A percentile compares a stretch with the other conserved stretches of the same genome.
Evolutionary conservation across 192 early-diverging fungal genomes (phyloP).

Genomic region (Gaertneriomyces semiglobifer): DNA sequence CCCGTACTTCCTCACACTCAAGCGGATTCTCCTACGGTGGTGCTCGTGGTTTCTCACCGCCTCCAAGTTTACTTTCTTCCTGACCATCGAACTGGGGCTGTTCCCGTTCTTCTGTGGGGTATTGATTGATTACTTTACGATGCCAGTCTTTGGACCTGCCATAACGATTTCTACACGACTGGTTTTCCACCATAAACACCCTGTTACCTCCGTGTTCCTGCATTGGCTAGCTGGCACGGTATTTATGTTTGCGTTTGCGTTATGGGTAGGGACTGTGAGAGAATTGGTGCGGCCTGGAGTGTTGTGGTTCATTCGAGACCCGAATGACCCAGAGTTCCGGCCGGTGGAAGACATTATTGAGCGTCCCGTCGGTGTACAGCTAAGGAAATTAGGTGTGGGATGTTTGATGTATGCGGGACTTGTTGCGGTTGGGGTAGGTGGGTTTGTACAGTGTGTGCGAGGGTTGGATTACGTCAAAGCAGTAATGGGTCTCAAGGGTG

Average conservation of each 20-base stretch:
- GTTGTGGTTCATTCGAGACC: constrained; percentile 98
- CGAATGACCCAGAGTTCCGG: constrained; percentile 91
- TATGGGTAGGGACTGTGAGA: constrained; percentile 77
- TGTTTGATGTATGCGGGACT: constrained; percentile 80
- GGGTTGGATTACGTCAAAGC: constrained; percentile 5
- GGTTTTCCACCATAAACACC: constrained; percentile 55
- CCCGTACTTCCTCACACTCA: constrained; percentile 45
- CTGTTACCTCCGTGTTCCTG: constrained; percentile 67
- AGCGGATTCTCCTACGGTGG: constrained; percentile 35
- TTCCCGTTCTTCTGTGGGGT: constrained; percentile 89
- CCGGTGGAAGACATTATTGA: constrained; percentile 92
- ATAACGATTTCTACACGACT: constrained; percentile 56
- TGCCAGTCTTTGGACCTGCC: constrained; percentile 67
- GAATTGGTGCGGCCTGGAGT: constrained; percentile 86
- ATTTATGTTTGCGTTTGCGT: constrained; percentile 92
- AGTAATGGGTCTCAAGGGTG: constrained; percentile 3
- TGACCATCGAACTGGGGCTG: constrained; percentile 78
- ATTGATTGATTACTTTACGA: constrained; percentile 76
- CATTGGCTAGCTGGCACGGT: constrained; percentile 89
- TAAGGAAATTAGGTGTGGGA: constrained; percentile 79
- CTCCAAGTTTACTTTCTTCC: constrained; percentile 76
- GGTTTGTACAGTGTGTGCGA: constrained; percentile 35
- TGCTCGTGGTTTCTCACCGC: constrained; percentile 34
- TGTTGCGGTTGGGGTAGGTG: constrained; percentile 73
- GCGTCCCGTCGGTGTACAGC: constrained; percentile 66